Evolutionary conservation across 176 grass and related monocot genomes (phyloP).

Genomic region (Melocanna baccifera): DNA sequence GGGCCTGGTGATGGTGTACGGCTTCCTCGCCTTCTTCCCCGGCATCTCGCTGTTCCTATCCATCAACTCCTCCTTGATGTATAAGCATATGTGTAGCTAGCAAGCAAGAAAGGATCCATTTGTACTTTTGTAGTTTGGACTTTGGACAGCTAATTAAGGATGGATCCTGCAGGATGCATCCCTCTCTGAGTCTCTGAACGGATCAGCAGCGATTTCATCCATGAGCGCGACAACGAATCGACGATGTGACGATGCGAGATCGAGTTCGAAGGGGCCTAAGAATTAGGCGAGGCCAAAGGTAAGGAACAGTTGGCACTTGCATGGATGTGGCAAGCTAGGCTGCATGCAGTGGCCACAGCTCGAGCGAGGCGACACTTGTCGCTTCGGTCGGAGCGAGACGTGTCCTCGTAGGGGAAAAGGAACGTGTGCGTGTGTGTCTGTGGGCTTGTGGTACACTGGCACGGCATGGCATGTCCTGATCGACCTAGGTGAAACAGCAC

Average conservation of each 20-base stretch:
- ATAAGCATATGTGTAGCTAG: neutral
- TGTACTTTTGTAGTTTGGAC: neutral
- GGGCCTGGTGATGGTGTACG: conserved; percentile 79
- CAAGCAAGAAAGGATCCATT: neutral
- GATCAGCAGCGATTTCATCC: too few relatives aligned
- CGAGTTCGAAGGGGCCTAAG: neutral
- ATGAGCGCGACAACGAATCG: neutral
- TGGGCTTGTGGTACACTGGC: neutral
- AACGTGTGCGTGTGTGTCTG: neutral
- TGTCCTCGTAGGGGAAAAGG: neutral
- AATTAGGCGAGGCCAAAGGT: neutral
- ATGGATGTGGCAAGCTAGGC: conserved; percentile 19
- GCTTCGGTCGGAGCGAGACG: neutral
- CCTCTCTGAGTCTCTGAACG: neutral
- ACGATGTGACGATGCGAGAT: neutral
- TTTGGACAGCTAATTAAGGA: neutral
- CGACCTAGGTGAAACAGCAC: conserved; percentile 12
- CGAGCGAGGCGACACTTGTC: neutral
- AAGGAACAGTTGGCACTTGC: conserved; percentile 32
- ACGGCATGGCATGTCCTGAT: neutral
- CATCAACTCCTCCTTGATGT: neutral
- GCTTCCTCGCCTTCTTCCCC: conserved; percentile 74
- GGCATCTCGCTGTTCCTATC: neutral
- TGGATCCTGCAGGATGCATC: too few relatives aligned
- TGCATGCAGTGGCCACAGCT: neutral